phyloP scores from a whole-genome alignment of 768 basidiomycete species.

The Exidia glandulosa region DNA sequence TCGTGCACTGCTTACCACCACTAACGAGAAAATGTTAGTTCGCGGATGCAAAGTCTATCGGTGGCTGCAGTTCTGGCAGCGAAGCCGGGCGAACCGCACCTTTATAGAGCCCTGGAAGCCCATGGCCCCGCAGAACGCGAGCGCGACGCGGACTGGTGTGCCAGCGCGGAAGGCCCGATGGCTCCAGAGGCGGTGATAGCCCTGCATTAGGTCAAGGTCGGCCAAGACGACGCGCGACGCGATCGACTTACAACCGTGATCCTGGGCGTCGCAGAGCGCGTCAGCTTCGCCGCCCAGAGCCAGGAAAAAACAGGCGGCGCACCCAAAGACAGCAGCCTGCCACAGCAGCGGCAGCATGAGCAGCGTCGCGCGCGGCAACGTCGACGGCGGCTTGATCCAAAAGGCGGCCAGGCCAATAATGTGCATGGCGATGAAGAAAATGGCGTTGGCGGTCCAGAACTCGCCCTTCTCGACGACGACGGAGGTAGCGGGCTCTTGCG shows the following conservation, averaged over 20 bases:
- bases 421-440: slow-evolving; percentile 50
- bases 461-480: not conserved
- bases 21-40: too few relatives aligned
- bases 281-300: not conserved
- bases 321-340: slow-evolving; percentile 68
- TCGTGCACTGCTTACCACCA: slow-evolving; percentile 36
- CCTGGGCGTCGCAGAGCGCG: not conserved
- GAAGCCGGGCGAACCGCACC: slow-evolving; percentile 24
- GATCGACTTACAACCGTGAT: too few relatives aligned
- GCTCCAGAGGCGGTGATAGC: slow-evolving; percentile 73
- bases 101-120: slow-evolving; percentile 77
- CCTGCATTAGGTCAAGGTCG: slow-evolving; percentile 13
- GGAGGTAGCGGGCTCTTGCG: not conserved
- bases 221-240: not conserved
- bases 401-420: slow-evolving; percentile 44
- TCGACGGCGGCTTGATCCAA: slow-evolving; percentile 35
- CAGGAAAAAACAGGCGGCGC: slow-evolving; percentile 13
- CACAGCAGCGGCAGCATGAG: slow-evolving; percentile 45
- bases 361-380: slow-evolving; percentile 34
- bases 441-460: slow-evolving; percentile 54
- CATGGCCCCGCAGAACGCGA: slow-evolving; percentile 58
- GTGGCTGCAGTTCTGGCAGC: slow-evolving; percentile 3
- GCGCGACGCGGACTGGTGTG: slow-evolving; percentile 38
- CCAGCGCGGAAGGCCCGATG: slow-evolving; percentile 58
- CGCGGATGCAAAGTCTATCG: not conserved